Base-by-base conservation (phyloP, 208 protist species). In the Leishmania guyanensis region DNA sequence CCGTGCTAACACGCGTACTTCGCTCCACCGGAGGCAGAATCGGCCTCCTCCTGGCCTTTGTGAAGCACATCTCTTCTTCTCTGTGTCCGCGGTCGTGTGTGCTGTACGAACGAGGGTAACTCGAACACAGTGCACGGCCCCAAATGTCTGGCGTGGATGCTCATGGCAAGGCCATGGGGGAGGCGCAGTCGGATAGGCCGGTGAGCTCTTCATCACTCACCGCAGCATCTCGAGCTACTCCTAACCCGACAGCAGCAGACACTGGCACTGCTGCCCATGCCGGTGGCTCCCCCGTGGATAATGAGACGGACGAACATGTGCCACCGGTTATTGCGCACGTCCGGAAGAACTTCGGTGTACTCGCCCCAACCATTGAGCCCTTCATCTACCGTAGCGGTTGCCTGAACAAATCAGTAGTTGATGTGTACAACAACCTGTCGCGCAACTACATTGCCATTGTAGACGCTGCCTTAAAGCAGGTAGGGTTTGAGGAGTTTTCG, bases 331-430 rank as follows among this genome's bases (percentile, higher is more conserved):
- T 96, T 66, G 72, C 69, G 75, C 88, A 96, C 65, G 84, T 96
- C 33, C 87, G 86, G 10, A 82, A 91, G 70, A 88, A 91, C 72
- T 96, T 96, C 78, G 89, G 90, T 69, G 62, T 88, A 3, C 65
- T 95, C 69, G 81, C 91, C 22, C 77, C 84, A 51, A 80, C 86
- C 2, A 86, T 96, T 53, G 89, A 91, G 83, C 81, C 84, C 5
- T 87, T 88, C 81, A 88, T 93, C 43, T 96, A 90, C 64, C 89
- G 87, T 74, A 86, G 77, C 36, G 93, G 91, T 12, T 78, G 89
- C 22, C 78, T 94, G 29, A 88, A 84, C 79, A 71, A 74, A 39
- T 88, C 82, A 22, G 79, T 91, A 12, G 83, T 88, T 20, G 87
- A 94, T 9, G 90, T 94, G 85, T 94, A 89, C 78, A 54, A 77